These are phyloP conservation scores for Cordyceps cicadae DNA, from an alignment of 2,329 filamentous ascomycete genomes.

Conservation along the genomic window DNA sequence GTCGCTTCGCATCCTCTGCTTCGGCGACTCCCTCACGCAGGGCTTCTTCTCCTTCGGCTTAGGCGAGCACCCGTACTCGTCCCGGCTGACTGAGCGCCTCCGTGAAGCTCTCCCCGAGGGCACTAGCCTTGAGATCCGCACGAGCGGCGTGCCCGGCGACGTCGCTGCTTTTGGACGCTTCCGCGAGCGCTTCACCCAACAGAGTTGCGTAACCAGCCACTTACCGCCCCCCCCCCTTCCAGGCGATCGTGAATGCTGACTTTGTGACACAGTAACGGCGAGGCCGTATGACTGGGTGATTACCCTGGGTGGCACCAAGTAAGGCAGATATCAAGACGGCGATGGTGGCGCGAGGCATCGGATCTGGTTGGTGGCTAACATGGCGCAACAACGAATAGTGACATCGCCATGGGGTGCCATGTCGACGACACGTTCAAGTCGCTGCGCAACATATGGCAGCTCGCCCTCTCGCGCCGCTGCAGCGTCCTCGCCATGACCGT, in stretches of 20 bases:
- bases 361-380: background rate
- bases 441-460: slow-evolving; percentile 42
- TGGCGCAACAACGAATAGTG: slow-evolving; percentile 26
- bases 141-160: slow-evolving; percentile 46
- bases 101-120: slow-evolving; percentile 33
- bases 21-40: slow-evolving; percentile 56
- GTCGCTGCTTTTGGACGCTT: slow-evolving; percentile 30
- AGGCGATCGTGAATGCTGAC: background rate
- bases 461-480: slow-evolving; percentile 38
- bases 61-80: slow-evolving; percentile 45
- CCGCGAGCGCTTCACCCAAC: slow-evolving; percentile 22
- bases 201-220: slow-evolving; percentile 25
- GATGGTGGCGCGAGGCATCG: too few species aligned
- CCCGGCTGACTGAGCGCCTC: slow-evolving; percentile 38
- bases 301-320: slow-evolving; percentile 57
- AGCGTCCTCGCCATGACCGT: slow-evolving; percentile 58
- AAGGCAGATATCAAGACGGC: slow-evolving; percentile 2
- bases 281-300: slow-evolving; percentile 50
- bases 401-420: slow-evolving; percentile 36
- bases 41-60: slow-evolving; percentile 41
- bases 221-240: background rate
- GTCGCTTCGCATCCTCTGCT: slow-evolving; percentile 50
- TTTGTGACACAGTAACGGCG: background rate
- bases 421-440: slow-evolving; percentile 37
- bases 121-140: slow-evolving; percentile 35